These are phyloP conservation scores for Potentilla sterilis DNA, from an alignment of 306 rosid species.

Conservation along the genomic window DNA sequence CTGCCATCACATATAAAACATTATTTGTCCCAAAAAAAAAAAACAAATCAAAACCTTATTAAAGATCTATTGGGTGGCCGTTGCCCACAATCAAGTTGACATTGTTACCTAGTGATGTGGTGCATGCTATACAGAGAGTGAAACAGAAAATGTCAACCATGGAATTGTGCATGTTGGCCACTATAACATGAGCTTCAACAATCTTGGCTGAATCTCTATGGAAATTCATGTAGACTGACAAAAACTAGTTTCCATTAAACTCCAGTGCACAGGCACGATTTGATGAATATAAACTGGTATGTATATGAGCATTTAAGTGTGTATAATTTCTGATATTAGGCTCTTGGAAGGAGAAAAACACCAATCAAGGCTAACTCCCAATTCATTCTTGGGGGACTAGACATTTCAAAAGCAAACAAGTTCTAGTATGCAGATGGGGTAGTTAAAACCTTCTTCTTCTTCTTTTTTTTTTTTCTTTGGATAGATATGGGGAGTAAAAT, in stretches of 20 bases:
- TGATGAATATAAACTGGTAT: background rate
- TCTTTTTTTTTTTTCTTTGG: too few species aligned
- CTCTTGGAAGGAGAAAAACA: background rate
- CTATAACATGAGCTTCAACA: background rate
- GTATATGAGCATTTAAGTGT: background rate
- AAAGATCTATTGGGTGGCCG: background rate
- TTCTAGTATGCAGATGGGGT: background rate
- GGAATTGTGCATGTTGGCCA: background rate
- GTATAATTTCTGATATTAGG: background rate
- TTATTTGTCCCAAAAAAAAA: too few species aligned
- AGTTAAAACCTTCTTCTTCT: background rate
- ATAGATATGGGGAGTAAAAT: background rate
- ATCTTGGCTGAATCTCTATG: background rate
- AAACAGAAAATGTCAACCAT: background rate
- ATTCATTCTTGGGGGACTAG: background rate
- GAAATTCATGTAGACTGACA: background rate
- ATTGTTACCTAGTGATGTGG: background rate
- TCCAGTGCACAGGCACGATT: background rate
- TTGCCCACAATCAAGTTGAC: background rate
- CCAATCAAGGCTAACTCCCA: background rate
- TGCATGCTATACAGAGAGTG: background rate
- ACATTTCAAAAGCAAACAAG: too few species aligned
- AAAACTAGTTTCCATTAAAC: background rate
- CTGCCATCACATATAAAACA: background rate
- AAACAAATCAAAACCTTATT: background rate